A percentile compares a stretch with the other conserved stretches of the same genome.
phyloP scores from a whole-genome alignment of 2,329 filamentous ascomycete species.

The Colletotrichum trifolii region DNA sequence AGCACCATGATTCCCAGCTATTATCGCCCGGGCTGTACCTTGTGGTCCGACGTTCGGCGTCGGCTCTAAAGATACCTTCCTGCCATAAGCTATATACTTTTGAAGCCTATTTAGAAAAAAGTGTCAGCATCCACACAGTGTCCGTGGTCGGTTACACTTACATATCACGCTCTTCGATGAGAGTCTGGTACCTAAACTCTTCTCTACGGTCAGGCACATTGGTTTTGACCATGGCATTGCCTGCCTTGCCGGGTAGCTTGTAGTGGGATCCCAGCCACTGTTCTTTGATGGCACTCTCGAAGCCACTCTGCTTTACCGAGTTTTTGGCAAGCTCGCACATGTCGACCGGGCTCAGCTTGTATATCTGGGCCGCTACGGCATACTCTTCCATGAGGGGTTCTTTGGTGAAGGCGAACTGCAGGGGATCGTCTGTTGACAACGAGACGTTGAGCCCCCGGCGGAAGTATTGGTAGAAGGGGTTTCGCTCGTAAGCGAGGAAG shows the following conservation, averaged over 20 bases:
- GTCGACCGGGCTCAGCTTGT: conserved; percentile 95
- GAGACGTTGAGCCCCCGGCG: conserved; percentile 94
- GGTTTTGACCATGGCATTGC: conserved; percentile 94
- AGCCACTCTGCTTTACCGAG: conserved; percentile 93
- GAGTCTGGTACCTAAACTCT: conserved; percentile 88
- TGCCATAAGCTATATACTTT: conserved; percentile 28
- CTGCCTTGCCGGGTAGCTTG: conserved; percentile 79
- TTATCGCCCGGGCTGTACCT: too few species aligned
- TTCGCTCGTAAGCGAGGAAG: conserved; percentile 95
- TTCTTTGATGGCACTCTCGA: conserved; percentile 88
- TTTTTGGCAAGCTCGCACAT: conserved; percentile 99
- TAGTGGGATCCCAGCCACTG: conserved; percentile 89
- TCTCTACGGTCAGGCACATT: conserved; percentile 95
- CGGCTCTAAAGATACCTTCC: neutral
- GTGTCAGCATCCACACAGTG: conserved; percentile 3
- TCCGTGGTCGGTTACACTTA: conserved; percentile 57
- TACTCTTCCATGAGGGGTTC: conserved; percentile 99
- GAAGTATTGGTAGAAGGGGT: conserved; percentile 96
- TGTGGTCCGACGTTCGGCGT: too few species aligned
- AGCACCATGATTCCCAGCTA: too few species aligned
- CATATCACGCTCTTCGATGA: conserved; percentile 87
- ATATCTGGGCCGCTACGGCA: conserved; percentile 96
- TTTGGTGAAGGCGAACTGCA: conserved; percentile 98
- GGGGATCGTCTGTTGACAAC: conserved; percentile 92
- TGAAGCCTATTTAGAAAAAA: conserved; percentile 17